A percentile compares a stretch with the other conserved stretches of the same genome.
Conservation (phyloP, 192 early-diverging fungal species). For the Backusella tuberculispora region DNA sequence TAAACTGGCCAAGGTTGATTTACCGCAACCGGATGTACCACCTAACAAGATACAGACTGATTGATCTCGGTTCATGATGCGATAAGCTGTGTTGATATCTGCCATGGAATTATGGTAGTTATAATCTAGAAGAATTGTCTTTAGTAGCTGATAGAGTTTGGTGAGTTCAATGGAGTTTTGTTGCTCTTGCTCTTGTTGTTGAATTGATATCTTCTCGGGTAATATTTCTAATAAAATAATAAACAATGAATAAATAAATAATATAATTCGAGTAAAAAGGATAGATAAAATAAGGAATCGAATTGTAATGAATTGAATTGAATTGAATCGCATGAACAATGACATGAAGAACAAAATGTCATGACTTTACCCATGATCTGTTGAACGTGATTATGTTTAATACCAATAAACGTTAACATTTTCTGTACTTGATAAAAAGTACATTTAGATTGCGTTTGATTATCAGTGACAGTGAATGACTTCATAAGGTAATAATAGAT, state of each 20-base stretch:
- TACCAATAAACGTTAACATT: constrained; percentile 29
- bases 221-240: background rate
- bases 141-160: constrained; percentile 1
- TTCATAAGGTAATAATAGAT: background rate
- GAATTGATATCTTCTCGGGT: background rate
- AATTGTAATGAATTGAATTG: background rate
- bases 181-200: background rate
- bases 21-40: constrained; percentile 36
- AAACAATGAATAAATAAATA: no score
- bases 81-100: constrained; percentile 27
- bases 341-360: background rate
- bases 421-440: constrained; percentile 27
- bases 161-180: background rate
- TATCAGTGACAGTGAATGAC: background rate
- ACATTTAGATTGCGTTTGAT: constrained; percentile 1
- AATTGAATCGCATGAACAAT: background rate
- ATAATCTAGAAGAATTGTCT: background rate
- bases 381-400: constrained; percentile 23
- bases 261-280: background rate
- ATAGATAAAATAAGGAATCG: no score
- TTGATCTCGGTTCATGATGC: constrained; percentile 19
- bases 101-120: constrained; percentile 20
- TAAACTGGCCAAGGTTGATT: constrained; percentile 32
- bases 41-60: constrained; percentile 33
- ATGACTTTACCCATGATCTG: constrained; percentile 22